Evolutionary conservation across 2,329 filamentous ascomycete genomes (phyloP), one percentile per base, ranked within the genome.

Genomic region (Penicillium capsulatum): DNA sequence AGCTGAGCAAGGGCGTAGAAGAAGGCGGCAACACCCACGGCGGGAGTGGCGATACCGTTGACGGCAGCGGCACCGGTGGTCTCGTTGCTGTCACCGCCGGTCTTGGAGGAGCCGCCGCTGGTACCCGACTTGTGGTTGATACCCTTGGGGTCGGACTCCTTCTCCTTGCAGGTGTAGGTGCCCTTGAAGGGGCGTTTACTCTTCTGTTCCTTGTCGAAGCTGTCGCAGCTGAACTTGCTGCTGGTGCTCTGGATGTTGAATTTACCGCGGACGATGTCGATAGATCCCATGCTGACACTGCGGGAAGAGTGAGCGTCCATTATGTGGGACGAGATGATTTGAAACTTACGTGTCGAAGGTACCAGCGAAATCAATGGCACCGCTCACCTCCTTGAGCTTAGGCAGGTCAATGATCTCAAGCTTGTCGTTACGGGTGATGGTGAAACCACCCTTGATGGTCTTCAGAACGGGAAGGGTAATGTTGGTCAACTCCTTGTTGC

Each of bases 371-470:
- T 88, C 83, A 60, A 97, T 75, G 57, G 87, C 88, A 70, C 90
- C 91, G 50, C 74, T 77, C 43, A 96, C 79, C 39, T 72, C 77
- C 60, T 77, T 61, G 17, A 98, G 77, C 50, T 73, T 63, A 46
- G 77, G 75, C 69, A 97, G 85, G 50, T 77, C 67, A 40, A 96
- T 74, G 45, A 71, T 63, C 40, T 68, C 55, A 22, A 96, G 77
- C 40, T 74, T 72, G 45, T 87, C 86, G 82, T 97, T 96, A 80
- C 95, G 94, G 69, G 86, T 83, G 60, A 98, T 80, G 55, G 84
- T 81, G 64, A 94, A 79, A 64, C 84, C 87, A 71, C 87, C 90
- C 53, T 77, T 80, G 58, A 95, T 77, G 38, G 69, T 76, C 51
- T 73, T 75, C 31, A 97, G 75, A 15, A 61, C 32, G 33, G 84